phyloP scores from a whole-genome alignment of 116 monocot genomes.

The Posidonia oceanica region DNA sequence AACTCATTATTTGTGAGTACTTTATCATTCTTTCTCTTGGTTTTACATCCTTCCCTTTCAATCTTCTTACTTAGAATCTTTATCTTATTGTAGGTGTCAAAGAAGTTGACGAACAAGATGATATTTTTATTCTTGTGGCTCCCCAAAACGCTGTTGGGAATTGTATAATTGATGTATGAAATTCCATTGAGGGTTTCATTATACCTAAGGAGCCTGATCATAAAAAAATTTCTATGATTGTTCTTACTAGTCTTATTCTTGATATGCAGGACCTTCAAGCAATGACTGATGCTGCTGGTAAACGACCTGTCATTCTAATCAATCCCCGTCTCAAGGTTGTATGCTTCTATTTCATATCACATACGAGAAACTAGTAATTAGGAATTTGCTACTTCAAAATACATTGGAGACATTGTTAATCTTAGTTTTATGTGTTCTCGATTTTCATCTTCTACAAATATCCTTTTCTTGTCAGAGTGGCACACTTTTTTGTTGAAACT shows the following conservation, averaged over 20 bases:
- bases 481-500: too few species aligned
- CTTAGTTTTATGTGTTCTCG: too few species aligned
- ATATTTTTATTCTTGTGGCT: constrained; percentile 84
- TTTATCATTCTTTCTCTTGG: background rate
- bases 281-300: constrained; percentile 83
- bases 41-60: background rate
- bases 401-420: too few species aligned
- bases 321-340: constrained; percentile 92
- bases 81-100: constrained; percentile 34
- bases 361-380: background rate
- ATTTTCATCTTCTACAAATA: too few species aligned
- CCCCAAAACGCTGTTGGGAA: constrained; percentile 97
- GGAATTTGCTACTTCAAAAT: background rate
- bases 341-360: background rate
- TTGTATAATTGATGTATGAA: constrained; percentile 87
- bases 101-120: constrained; percentile 84
- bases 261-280: constrained; percentile 56
- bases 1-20: too few species aligned
- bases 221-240: too few species aligned
- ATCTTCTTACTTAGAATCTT: background rate
- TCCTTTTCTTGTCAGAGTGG: too few species aligned
- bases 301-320: constrained; percentile 82
- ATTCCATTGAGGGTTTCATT: background rate
- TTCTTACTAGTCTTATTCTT: too few species aligned
- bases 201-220: background rate